Percentiles rank a stretch among this genome's conserved stretches.
Evolutionary conservation across 2,329 filamentous ascomycete species (phyloP).

Genomic region (Ceratocystis lukuohia): DNA sequence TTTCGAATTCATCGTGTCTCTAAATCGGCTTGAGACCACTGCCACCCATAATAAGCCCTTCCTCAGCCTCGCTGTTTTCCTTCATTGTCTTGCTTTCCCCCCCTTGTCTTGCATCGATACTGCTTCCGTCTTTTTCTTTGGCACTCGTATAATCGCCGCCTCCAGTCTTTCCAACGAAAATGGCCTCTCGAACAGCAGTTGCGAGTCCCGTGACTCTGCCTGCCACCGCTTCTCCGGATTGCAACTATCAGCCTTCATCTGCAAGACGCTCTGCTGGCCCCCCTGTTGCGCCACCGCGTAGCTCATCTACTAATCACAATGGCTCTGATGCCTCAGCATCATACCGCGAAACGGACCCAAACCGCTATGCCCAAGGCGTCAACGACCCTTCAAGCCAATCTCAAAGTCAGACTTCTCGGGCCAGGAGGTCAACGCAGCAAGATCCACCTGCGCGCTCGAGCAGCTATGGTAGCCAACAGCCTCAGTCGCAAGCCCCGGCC

Average conservation of each 20-base stretch:
- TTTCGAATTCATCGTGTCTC: background rate
- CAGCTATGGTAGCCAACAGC: conserved; percentile 15
- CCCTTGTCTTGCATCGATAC: conserved; percentile 10
- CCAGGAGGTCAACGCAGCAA: conserved; percentile 25
- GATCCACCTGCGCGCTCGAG: conserved; percentile 30
- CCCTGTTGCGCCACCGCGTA: conserved; percentile 64
- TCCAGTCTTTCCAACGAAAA: conserved; percentile 20
- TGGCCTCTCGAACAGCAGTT: conserved; percentile 36
- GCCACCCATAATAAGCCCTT: too few species aligned
- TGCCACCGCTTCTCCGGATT: conserved; percentile 24
- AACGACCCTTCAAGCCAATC: conserved; percentile 21
- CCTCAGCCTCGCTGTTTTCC: conserved; percentile 8
- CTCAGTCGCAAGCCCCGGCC: background rate
- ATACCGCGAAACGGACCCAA: conserved; percentile 13
- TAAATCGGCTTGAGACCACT: too few species aligned
- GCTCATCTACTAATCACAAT: conserved; percentile 52
- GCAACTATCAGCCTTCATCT: conserved; percentile 32
- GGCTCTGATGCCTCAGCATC: conserved; percentile 19
- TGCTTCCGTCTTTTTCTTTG: conserved; percentile 4
- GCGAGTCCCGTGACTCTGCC: conserved; percentile 32
- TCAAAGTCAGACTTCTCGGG: conserved; percentile 17
- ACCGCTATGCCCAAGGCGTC: conserved; percentile 23
- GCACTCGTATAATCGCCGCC: background rate
- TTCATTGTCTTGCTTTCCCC: conserved; percentile 1
- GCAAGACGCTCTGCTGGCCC: conserved; percentile 48